Evolutionary conservation across 2,329 filamentous ascomycete genomes (phyloP), one percentile per base, ranked within the genome.

Genomic region (Lithohypha guttulata): DNA sequence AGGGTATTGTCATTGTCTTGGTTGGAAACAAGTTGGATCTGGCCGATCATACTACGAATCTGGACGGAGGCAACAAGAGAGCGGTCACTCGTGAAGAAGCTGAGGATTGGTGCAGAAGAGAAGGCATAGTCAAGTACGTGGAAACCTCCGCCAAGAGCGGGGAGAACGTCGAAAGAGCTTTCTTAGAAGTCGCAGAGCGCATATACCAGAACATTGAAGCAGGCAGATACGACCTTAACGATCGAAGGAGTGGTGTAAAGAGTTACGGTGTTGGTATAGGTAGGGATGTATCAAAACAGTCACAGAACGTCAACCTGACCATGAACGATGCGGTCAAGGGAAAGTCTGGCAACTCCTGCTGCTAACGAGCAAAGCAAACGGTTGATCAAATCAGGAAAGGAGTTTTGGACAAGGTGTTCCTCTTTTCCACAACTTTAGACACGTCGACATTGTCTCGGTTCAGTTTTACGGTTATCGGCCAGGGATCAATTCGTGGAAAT

Each of bases 191-290:
- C 10, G 86, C 91, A 14, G 86, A 95, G 67, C 73, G 87, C 60
- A 96, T 98, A 66, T 93, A 93, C 58, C 79, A 89, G 59, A 96
- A 96, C 55, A 95, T 98, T 46, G 85, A 95, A 66, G 84, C 84
- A 1, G 91, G 91, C 8, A 84, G 78, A 58, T 96, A 96, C 59
- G 87, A 98, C 62, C 66, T 96, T 51, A 93, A 94, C 57, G 89
- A 96, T 60, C 73, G 89, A 55, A 75, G 87, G 56, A 89, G 82
- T 45, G 91, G 91, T 18, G 87, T 98, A 45, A 96, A 95, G 62
- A 79, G 59, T 11, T 68, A 61, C 47, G 64, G 62, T 15, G 59
- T 59, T 18, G 61, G 61, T 4, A 56, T 55, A 4, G 59, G 59
- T 29, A 46, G 48, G 25, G 47, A 50, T 33, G 49, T 54, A 33